phyloP scores from a whole-genome alignment of 257 asterid species.

The Cordia subcordata region DNA sequence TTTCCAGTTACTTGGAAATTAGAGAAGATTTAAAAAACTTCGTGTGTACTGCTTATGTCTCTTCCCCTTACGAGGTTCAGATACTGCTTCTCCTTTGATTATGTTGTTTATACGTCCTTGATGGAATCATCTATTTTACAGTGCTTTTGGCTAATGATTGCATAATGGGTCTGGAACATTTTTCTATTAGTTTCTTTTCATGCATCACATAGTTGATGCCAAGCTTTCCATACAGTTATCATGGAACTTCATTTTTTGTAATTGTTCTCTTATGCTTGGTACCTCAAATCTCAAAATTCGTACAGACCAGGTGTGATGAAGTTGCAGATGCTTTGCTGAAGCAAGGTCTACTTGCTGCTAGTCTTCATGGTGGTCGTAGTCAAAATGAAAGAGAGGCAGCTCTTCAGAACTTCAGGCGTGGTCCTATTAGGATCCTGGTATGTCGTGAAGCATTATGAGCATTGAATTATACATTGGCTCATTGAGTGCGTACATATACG shows the following conservation, averaged over 20 bases:
- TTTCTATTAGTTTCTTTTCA: conserved; percentile 1
- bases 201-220: background rate
- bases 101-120: too few relatives aligned
- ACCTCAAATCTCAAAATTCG: conserved; percentile 24
- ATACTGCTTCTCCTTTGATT: too few relatives aligned
- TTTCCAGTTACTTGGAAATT: too few relatives aligned
- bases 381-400: conserved; percentile 88
- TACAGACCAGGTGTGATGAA: conserved; percentile 87
- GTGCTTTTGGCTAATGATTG: too few relatives aligned
- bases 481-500: too few relatives aligned
- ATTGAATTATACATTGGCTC: too few relatives aligned
- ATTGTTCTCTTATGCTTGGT: background rate
- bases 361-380: conserved; percentile 92
- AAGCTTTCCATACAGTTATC: background rate
- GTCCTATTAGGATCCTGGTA: conserved; percentile 74
- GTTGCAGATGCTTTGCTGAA: conserved; percentile 78
- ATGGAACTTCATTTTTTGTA: background rate
- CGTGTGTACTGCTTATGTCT: too few relatives aligned
- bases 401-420: conserved; percentile 70
- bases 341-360: conserved; percentile 76
- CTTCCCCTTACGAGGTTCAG: too few relatives aligned
- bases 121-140: too few relatives aligned
- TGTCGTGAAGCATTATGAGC: conserved; percentile 6
- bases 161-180: too few relatives aligned
- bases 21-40: too few relatives aligned